Evolutionary conservation across 192 early-diverging fungal species (phyloP).

Genomic region (Coemansia erecta): DNA sequence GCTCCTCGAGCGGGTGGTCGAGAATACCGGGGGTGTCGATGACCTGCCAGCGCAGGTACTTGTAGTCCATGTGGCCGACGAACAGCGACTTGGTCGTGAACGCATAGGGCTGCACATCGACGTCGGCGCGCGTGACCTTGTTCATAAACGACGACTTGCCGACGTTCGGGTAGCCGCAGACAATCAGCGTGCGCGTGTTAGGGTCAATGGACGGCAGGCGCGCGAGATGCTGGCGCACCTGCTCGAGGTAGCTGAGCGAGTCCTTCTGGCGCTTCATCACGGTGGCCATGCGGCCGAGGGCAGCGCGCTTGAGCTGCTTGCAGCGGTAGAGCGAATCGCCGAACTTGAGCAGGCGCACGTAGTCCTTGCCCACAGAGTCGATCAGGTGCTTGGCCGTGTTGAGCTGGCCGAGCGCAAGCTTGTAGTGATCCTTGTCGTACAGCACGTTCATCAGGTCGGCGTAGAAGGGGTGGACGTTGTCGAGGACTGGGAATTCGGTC

Average conservation of each 20-base stretch:
- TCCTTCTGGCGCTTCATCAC: constrained; percentile 99
- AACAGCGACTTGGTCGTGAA: constrained; percentile 99
- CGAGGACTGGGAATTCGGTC: constrained; percentile 95
- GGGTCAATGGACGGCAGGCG: constrained; percentile 99
- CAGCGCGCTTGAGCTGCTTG: constrained; percentile 98
- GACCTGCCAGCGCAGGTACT: constrained; percentile 99
- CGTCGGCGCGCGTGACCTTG: constrained; percentile 98
- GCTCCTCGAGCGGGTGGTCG: constrained; percentile 98
- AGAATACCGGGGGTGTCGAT: constrained; percentile 99
- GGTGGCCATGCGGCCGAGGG: constrained; percentile 99
- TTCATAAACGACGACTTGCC: constrained; percentile 98
- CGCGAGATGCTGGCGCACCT: constrained; percentile 98
- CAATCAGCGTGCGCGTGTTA: constrained; percentile 97
- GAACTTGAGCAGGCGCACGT: constrained; percentile 95
- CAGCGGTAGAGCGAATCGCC: constrained; percentile 99
- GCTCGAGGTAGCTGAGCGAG: constrained; percentile 93
- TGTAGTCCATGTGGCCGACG: constrained; percentile 99
- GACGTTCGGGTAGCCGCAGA: constrained; percentile 99
- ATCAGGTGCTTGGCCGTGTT: constrained; percentile 97
- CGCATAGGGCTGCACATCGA: constrained; percentile 99
- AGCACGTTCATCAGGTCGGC: constrained; percentile 99
- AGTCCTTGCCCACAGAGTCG: constrained; percentile 97
- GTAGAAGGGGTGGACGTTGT: constrained; percentile 99
- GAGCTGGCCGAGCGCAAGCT: constrained; percentile 97
- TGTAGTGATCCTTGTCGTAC: constrained; percentile 99